Percentiles rank a stretch among this genome's conserved stretches.
Evolutionary conservation across 2,329 filamentous ascomycete species (phyloP).

Genomic region (Paecilomyces dactylethromorphus): DNA sequence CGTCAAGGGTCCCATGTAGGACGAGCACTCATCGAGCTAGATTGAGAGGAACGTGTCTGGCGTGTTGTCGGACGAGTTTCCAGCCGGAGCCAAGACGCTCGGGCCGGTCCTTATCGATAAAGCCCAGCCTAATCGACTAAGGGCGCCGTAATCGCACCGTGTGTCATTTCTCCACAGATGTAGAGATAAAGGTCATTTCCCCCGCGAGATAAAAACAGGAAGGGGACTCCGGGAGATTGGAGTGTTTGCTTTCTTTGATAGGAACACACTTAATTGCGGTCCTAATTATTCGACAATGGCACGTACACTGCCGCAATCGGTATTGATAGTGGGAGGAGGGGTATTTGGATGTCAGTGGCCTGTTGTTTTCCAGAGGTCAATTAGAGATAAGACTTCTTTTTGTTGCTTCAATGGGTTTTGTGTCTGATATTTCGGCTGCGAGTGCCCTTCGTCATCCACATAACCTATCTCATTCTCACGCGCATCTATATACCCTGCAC

Average conservation of each 20-base stretch:
- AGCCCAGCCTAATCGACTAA: no score
- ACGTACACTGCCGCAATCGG: conserved; percentile 24
- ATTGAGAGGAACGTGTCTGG: not conserved
- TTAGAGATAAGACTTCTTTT: not conserved
- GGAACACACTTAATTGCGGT: not conserved
- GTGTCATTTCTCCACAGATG: not conserved
- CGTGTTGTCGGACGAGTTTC: not conserved
- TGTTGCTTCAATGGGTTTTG: not conserved
- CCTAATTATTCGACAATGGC: not conserved
- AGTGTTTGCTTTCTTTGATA: not conserved
- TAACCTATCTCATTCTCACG: not conserved
- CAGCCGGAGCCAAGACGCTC: not conserved
- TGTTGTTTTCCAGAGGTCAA: not conserved
- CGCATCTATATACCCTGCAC: not conserved
- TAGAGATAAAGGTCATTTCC: not conserved
- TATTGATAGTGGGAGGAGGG: conserved; percentile 37
- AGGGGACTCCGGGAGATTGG: not conserved
- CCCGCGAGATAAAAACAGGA: not conserved
- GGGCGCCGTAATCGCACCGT: not conserved
- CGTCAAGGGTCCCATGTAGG: not conserved
- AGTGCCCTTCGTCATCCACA: not conserved
- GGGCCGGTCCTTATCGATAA: not conserved
- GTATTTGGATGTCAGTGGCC: conserved; percentile 36
- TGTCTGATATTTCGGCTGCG: not conserved
- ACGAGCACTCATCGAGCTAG: not conserved